phyloP scores from a whole-genome alignment of 2,329 filamentous ascomycete species.

The Tolypocladium pustulatum region DNA sequence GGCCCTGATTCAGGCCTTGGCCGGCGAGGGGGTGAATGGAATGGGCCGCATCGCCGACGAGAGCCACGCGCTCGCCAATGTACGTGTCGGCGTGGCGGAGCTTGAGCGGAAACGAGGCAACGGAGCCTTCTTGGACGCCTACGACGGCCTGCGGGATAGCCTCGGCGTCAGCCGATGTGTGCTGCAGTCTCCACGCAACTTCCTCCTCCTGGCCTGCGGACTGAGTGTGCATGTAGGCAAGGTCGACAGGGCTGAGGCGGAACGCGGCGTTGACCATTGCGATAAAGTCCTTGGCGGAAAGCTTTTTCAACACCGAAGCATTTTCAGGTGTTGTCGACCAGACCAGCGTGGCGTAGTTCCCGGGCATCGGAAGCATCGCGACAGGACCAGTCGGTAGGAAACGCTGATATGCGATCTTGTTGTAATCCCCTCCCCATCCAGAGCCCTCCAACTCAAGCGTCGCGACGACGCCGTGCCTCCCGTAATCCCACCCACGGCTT shows the following conservation, averaged over 20 bases:
- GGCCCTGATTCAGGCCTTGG: constrained; percentile 87
- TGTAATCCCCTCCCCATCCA: constrained; percentile 40
- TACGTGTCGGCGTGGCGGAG: constrained; percentile 93
- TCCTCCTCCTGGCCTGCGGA: constrained; percentile 56
- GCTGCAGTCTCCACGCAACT: constrained; percentile 69
- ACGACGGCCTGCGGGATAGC: constrained; percentile 55
- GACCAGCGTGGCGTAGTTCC: constrained; percentile 73
- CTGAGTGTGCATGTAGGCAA: constrained; percentile 70
- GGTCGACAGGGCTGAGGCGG: constrained; percentile 65
- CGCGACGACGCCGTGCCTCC: constrained; percentile 81
- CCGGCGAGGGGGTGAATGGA: constrained; percentile 91
- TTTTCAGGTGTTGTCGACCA: constrained; percentile 86
- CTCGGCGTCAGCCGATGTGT: constrained; percentile 47
- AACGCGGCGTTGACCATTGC: constrained; percentile 93
- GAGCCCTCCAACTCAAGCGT: constrained; percentile 63
- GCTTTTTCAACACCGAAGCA: constrained; percentile 67
- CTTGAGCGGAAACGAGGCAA: constrained; percentile 85
- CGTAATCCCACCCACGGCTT: constrained; percentile 87
- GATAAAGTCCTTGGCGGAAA: constrained; percentile 63
- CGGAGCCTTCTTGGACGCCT: constrained; percentile 64
- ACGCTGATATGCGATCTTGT: constrained; percentile 81
- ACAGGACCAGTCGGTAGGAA: constrained; percentile 90
- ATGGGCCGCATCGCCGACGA: constrained; percentile 91
- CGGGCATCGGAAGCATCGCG: constrained; percentile 81
- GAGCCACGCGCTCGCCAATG: constrained; percentile 76